Base-by-base conservation (phyloP, 352 stramenopile genomes). In the Phytophthora kernoviae region DNA sequence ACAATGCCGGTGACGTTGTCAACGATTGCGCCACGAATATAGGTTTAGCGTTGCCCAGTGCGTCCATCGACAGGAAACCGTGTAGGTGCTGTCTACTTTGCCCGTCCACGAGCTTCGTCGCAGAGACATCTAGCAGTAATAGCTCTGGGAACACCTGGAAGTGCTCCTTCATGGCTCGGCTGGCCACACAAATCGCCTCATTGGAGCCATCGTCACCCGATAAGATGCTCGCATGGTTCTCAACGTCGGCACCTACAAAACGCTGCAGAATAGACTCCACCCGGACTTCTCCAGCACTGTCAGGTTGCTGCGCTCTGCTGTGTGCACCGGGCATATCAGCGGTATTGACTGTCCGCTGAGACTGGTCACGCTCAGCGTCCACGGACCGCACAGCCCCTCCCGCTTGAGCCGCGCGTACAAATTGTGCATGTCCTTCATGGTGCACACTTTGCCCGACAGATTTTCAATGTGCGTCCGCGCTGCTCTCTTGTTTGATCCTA, bases 341-440 rank as follows among this genome's bases (percentile, higher is more conserved):
- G 21, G 24, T 32, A 41, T 8, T 41, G 21, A 15, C 26, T 15
- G 41, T n/a, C 7, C 17, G 43, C 3, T 45, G 51, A 41, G 44
- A 18, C 22, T 56, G 51, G 18, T 10, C 26, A 41, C 40, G 24
- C 20, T 22, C 14, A 21, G 22, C 10, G 14, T 39, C 32, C 44
- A 33, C 15, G 1, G 37, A 20, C 1, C 11, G 30, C 4, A 4
- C 10, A 24, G 14, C 48, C 84, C 70, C 24, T 91, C 81, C 12
- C 78, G 77, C 45, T 81, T 82, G 11, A 91, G 62, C 2, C 78
- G 75, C 32, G 81, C 73, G 43, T 79, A 89, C 41, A 91, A 43
- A 45, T 91, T 91, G 67, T 91, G 81, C 81, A 89, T 91, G 56
- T 89, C 81, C 47, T 91, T 91, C 77, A 89, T 91, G 20, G 81